Base-by-base conservation (phyloP, 1,139 yeast species). In the Taphrina confusa region DNA sequence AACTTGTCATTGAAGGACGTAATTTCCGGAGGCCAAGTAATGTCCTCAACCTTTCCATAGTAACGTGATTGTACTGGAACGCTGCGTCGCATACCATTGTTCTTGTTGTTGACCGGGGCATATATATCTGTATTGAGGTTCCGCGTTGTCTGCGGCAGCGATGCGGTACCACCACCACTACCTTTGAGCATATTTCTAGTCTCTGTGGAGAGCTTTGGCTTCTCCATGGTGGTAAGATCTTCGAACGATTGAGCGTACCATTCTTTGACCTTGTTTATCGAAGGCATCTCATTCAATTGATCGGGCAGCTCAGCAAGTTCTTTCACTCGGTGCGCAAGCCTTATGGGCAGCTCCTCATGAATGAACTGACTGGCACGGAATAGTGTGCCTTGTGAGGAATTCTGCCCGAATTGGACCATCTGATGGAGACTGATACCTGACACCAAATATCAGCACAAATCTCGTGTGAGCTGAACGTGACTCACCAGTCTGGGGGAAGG, bases 231-330 rank as follows among this genome's bases (percentile, higher is more conserved):
- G 11, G 87, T 82, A 66, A 89, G 78, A 69, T 89, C 96, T 49
- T 88, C 90, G 71, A 89, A 90, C 16, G 92, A 84, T 72, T 88
- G 95, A 1, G 94, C 92, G 69, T 90, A 90, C 96, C 96, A 90
- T 70, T 87, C 83, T 65, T 84, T 81, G 20, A 90, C 96, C 66
- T 84, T 80, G 62, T 80, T 76, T 52, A 92, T 87, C 2, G 90
- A 83, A 0, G 90, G 89, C 82, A 84, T 83, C 39, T 83, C 78
- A 66, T 78, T 79, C 61, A 90, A 77, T 0, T 89, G 92, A 67
- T 84, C 78, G 0, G 96, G 96, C 33, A 94, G 80, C 45, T 80
- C 80, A 52, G 89, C 95, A 62, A 90, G 76, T 70, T 89, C 96
- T 70, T 87, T 84, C 31, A 89, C 95, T 62, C 95, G 80, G 66